Percentiles rank a stretch among this genome's conserved stretches.
Evolutionary conservation across 305 asterid species (phyloP).

Genomic region (Fraxinus ornus): DNA sequence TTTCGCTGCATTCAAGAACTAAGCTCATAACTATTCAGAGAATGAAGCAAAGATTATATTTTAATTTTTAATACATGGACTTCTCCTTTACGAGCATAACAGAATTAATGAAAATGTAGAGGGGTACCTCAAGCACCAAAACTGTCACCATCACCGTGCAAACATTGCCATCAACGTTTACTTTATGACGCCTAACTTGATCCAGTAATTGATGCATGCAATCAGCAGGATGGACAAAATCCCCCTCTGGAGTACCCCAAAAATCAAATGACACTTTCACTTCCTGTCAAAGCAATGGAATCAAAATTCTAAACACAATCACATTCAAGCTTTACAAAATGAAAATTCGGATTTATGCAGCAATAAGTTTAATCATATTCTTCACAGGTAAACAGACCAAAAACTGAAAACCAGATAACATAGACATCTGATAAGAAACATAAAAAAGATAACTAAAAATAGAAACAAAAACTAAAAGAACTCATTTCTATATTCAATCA

Average conservation of each 20-base stretch:
- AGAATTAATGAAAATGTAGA: conserved; percentile 5
- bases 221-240: conserved; percentile 88
- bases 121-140: conserved; percentile 86
- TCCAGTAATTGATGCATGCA: conserved; percentile 93
- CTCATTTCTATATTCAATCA: not conserved
- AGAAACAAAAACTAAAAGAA: not conserved
- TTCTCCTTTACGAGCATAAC: not conserved
- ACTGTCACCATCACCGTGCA: conserved; percentile 95
- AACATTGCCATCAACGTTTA: conserved; percentile 91
- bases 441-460: not conserved
- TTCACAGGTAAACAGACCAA: not conserved
- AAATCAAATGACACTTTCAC: conserved; percentile 83
- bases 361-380: not conserved
- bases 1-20: not conserved
- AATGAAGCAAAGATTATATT: not conserved
- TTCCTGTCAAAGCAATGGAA: conserved; percentile 53
- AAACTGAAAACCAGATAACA: not conserved
- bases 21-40: not conserved
- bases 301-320: not conserved
- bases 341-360: not conserved
- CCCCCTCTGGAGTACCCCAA: conserved; percentile 97
- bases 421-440: not conserved
- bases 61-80: not conserved
- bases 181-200: conserved; percentile 83
- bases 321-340: not conserved